phyloP scores from a whole-genome alignment of 2,329 filamentous ascomycete genomes.

The Massarina eburnea region DNA sequence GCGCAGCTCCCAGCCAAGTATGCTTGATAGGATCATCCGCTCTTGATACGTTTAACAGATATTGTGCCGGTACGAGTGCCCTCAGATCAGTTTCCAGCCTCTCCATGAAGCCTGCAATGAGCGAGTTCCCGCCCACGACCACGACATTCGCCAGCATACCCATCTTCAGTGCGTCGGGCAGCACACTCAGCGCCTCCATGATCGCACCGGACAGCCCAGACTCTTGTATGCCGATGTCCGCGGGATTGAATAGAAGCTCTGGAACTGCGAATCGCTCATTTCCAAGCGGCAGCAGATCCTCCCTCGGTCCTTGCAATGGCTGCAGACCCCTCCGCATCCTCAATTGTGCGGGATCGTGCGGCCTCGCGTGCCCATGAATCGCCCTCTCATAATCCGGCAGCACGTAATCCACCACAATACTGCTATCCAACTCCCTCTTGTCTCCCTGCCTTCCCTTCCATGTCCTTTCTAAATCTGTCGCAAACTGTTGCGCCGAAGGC shows the following conservation, averaged over 20 bases:
- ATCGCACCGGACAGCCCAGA: conserved; percentile 82
- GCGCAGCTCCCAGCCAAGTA: conserved; percentile 83
- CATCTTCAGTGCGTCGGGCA: conserved; percentile 84
- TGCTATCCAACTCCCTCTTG: conserved; percentile 56
- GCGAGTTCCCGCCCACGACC: conserved; percentile 82
- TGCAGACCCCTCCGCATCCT: conserved; percentile 53
- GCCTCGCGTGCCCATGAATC: conserved; percentile 69
- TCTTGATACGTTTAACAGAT: conserved; percentile 28
- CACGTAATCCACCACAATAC: conserved; percentile 84
- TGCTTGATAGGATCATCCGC: conserved; percentile 80
- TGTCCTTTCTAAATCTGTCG: conserved; percentile 72
- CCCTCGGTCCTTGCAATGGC: conserved; percentile 53
- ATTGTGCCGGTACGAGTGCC: conserved; percentile 46
- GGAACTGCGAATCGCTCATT: conserved; percentile 92
- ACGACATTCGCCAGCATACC: conserved; percentile 83
- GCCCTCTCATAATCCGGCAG: conserved; percentile 74
- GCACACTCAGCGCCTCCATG: conserved; percentile 70
- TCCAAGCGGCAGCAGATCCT: conserved; percentile 82
- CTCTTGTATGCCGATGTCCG: conserved; percentile 81
- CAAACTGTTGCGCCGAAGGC: conserved; percentile 62
- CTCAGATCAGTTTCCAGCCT: conserved; percentile 74
- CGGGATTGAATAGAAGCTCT: conserved; percentile 84
- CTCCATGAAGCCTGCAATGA: conserved; percentile 78
- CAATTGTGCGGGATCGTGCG: conserved; percentile 72
- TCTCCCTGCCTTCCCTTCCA: conserved; percentile 68